phyloP scores from a whole-genome alignment of 139 green algal genomes.

The Volvox reticuliferus region DNA sequence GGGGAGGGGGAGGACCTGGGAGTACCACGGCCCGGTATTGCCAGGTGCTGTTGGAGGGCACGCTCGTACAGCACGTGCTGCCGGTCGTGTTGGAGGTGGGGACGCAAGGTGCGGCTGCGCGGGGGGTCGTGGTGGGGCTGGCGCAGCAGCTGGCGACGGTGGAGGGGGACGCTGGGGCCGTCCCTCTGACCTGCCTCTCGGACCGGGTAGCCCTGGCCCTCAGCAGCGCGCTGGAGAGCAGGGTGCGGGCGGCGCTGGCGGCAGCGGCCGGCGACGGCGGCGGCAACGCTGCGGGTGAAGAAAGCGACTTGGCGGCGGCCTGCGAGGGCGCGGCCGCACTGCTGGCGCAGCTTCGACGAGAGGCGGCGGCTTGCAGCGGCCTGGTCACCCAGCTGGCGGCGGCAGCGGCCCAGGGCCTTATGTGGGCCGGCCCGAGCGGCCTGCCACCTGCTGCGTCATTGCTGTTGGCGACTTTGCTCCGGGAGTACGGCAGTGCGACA shows the following conservation, averaged over 20 bases:
- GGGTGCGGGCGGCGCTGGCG: neutral
- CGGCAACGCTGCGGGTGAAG: neutral
- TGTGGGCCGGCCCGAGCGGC: neutral
- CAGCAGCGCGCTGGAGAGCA: neutral
- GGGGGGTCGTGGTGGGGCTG: conserved; percentile 10
- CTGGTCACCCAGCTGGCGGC: neutral
- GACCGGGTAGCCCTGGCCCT: neutral
- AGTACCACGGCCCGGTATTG: conserved; percentile 20
- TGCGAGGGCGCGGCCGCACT: conserved; percentile 5
- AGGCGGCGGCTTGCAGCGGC: neutral
- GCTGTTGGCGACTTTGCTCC: conserved; percentile 40
- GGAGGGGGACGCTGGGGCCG: neutral
- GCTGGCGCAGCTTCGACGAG: neutral
- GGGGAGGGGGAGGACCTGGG: too few relatives aligned
- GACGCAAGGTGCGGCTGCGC: neutral
- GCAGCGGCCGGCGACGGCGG: neutral
- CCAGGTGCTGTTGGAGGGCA: neutral
- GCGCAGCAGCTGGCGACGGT: neutral
- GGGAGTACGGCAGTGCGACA: conserved; percentile 13
- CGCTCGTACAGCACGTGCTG: conserved; percentile 22
- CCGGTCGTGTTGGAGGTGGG: neutral
- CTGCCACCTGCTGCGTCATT: conserved; percentile 23
- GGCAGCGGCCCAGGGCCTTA: conserved; percentile 6
- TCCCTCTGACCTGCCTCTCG: neutral
- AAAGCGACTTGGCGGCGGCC: neutral